Percentiles rank a stretch among this genome's conserved stretches.
Conservation (phyloP, 2,329 filamentous ascomycete species). For the Fonsecaea multimorphosa region DNA sequence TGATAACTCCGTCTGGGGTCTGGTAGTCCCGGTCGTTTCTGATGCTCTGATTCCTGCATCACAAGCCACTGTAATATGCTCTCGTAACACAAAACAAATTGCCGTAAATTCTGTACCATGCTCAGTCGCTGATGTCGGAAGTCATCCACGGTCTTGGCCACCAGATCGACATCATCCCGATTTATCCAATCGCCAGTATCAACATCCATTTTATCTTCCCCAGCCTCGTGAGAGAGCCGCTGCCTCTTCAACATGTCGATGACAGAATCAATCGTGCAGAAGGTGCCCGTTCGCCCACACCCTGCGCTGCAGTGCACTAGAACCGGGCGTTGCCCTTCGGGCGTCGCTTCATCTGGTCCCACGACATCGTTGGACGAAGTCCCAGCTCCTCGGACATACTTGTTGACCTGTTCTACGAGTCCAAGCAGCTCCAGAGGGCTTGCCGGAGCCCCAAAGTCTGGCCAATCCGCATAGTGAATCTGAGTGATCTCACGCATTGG, state of each 20-base stretch:
- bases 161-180: slow-evolving; percentile 74
- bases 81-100: slow-evolving; percentile 97
- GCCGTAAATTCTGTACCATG: slow-evolving; percentile 94
- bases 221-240: slow-evolving; percentile 48
- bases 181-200: slow-evolving; percentile 65
- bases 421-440: slow-evolving; percentile 85
- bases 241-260: slow-evolving; percentile 97
- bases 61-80: slow-evolving; percentile 87
- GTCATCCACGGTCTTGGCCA: slow-evolving; percentile 87
- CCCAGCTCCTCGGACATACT: slow-evolving; percentile 58
- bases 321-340: slow-evolving; percentile 67
- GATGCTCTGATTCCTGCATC: slow-evolving; percentile 22
- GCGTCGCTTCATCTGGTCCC: slow-evolving; percentile 66
- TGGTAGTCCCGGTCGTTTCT: slow-evolving; percentile 29
- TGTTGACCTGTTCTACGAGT: slow-evolving; percentile 85
- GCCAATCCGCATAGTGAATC: slow-evolving; percentile 94
- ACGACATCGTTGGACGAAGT: slow-evolving; percentile 48
- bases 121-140: slow-evolving; percentile 87
- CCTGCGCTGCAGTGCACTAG: slow-evolving; percentile 95
- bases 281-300: slow-evolving; percentile 93
- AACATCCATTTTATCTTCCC: slow-evolving; percentile 38
- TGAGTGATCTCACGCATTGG: slow-evolving; percentile 93
- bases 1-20: slow-evolving; percentile 36
- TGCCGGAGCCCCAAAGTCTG: slow-evolving; percentile 91
- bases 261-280: slow-evolving; percentile 94